Conservation (phyloP, 2,329 filamentous ascomycete species). For the Calonectria henricotiae region DNA sequence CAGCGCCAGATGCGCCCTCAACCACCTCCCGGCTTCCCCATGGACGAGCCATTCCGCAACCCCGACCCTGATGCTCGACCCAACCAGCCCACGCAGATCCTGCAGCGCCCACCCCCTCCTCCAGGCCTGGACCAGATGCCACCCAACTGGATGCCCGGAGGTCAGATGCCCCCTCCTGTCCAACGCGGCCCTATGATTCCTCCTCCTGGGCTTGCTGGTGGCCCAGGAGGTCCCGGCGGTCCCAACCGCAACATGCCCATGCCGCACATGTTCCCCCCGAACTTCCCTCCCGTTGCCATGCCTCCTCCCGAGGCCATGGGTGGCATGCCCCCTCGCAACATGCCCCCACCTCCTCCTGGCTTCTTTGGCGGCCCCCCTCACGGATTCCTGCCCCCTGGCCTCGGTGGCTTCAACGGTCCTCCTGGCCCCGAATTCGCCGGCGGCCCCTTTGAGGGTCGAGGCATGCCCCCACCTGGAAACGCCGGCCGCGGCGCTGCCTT, state of each 20-base stretch:
- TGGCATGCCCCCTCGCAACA: constrained; percentile 69
- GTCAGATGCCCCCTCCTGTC: constrained; percentile 63
- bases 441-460: constrained; percentile 70
- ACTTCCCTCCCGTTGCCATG: constrained; percentile 69
- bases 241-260: constrained; percentile 64
- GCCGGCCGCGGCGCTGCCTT: constrained; percentile 56
- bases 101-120: constrained; percentile 75
- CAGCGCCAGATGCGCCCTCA: constrained; percentile 64
- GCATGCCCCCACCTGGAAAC: constrained; percentile 68
- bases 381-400: constrained; percentile 71
- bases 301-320: constrained; percentile 67
- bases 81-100: constrained; percentile 75
- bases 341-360: constrained; percentile 72
- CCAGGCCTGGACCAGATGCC: constrained; percentile 76
- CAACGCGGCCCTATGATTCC: constrained; percentile 71
- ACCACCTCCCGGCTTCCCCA: constrained; percentile 67
- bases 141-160: constrained; percentile 69
- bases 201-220: constrained; percentile 69
- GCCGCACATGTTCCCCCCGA: constrained; percentile 75
- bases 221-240: constrained; percentile 47
- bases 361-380: constrained; percentile 69
- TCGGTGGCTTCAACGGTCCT: constrained; percentile 72
- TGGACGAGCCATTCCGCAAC: constrained; percentile 70
- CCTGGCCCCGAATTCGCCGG: constrained; percentile 65
- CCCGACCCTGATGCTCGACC: constrained; percentile 65